phyloP scores from a whole-genome alignment of 805 yeast species.

The Yamadazyma akitaensis region DNA sequence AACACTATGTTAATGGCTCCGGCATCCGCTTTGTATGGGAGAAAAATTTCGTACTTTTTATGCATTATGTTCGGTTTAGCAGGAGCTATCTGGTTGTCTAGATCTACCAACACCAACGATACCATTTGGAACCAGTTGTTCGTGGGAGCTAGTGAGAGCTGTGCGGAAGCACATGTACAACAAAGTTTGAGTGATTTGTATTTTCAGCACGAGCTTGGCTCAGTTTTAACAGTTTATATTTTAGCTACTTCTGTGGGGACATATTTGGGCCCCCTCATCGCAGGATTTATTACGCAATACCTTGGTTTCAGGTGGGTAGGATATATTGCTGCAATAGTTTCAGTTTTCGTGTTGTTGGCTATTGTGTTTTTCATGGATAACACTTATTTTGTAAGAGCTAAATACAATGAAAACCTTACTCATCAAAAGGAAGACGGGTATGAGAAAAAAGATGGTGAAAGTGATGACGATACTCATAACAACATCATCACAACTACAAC shows the following conservation, averaged over 20 bases:
- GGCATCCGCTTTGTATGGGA: conserved; percentile 41
- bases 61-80: conserved; percentile 37
- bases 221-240: conserved; percentile 51
- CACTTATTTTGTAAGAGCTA: conserved; percentile 44
- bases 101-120: conserved; percentile 31
- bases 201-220: conserved; percentile 45
- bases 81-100: conserved; percentile 48
- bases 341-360: conserved; percentile 40
- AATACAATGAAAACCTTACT: conserved; percentile 12
- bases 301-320: conserved; percentile 55
- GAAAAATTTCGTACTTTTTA: conserved; percentile 41
- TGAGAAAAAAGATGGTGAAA: conserved; percentile 4
- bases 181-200: conserved; percentile 35
- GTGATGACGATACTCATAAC: neutral
- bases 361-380: conserved; percentile 52
- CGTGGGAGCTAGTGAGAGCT: conserved; percentile 38
- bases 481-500: conserved; percentile 8
- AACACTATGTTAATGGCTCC: conserved; percentile 46
- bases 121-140: conserved; percentile 47
- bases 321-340: conserved; percentile 44
- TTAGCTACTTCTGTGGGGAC: conserved; percentile 52
- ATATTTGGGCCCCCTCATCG: conserved; percentile 56
- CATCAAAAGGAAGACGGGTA: neutral
- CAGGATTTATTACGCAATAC: conserved; percentile 52
- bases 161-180: conserved; percentile 45